Percentiles rank a stretch among this genome's conserved stretches.
Evolutionary conservation across 2,329 filamentous ascomycete genomes (phyloP).

Genomic region (Metarhizium brunneum): DNA sequence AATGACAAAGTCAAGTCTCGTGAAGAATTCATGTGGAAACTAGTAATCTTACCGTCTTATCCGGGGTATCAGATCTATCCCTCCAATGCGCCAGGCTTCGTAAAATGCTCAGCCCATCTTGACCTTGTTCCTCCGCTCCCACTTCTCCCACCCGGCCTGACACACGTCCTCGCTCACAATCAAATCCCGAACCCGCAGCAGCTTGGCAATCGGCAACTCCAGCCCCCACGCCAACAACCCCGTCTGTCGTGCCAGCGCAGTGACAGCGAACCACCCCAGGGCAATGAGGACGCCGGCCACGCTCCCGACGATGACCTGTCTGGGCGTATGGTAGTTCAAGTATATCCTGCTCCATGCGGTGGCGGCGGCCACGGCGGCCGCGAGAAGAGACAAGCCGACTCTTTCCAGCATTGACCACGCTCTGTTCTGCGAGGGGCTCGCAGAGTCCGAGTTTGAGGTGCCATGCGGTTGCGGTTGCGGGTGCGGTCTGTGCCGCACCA

Average conservation of each 20-base stretch:
- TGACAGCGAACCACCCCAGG: conserved; percentile 68
- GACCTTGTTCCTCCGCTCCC: conserved; percentile 49
- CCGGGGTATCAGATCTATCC: not conserved
- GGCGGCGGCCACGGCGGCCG: conserved; percentile 50
- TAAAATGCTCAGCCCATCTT: conserved; percentile 11
- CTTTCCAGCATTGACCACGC: conserved; percentile 57
- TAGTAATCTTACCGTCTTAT: no score
- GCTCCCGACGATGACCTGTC: conserved; percentile 77
- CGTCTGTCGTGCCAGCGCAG: conserved; percentile 51
- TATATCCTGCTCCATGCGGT: conserved; percentile 84
- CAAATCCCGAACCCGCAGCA: conserved; percentile 71
- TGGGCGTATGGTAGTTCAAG: conserved; percentile 82
- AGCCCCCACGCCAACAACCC: conserved; percentile 68
- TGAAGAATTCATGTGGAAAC: no score
- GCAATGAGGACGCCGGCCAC: conserved; percentile 63
- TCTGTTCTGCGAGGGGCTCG: conserved; percentile 13
- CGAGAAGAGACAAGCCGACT: conserved; percentile 40
- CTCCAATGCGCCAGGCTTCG: not conserved
- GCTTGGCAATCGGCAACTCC: conserved; percentile 52
- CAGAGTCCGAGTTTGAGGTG: not conserved
- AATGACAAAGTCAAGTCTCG: not conserved
- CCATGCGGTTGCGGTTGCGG: not conserved
- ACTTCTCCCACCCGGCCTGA: conserved; percentile 90
- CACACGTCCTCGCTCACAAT: conserved; percentile 80
- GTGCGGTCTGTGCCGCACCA: conserved; percentile 59